Percentiles rank a stretch among this genome's conserved stretches.
These are phyloP conservation scores for Berberis thunbergii DNA, from an alignment of 164 flowering plant genomes.

Conservation along the genomic window DNA sequence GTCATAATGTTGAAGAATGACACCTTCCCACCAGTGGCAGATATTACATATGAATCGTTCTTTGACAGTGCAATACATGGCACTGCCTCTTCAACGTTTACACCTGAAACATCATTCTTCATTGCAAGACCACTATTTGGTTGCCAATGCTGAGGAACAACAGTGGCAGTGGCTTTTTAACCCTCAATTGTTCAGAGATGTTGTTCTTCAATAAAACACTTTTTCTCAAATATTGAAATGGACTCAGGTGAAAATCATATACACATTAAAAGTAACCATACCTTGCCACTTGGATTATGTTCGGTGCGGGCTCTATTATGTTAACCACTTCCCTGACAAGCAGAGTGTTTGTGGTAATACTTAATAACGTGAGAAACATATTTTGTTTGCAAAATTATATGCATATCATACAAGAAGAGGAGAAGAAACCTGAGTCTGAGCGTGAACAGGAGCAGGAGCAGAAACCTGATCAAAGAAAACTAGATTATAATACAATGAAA, in stretches of 20 bases:
- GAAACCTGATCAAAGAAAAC: too few relatives aligned
- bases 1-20: conserved; percentile 98
- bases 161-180: conserved; percentile 80
- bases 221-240: not conserved
- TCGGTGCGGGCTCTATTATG: conserved; percentile 33
- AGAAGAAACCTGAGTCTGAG: too few relatives aligned
- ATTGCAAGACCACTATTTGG: conserved; percentile 92
- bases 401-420: too few relatives aligned
- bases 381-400: too few relatives aligned
- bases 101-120: conserved; percentile 75
- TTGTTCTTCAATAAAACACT: conserved; percentile 2
- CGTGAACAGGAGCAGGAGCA: too few relatives aligned
- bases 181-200: conserved; percentile 20
- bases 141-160: conserved; percentile 91
- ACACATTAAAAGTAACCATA: conserved; percentile 12
- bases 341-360: too few relatives aligned
- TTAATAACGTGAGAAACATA: too few relatives aligned
- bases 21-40: conserved; percentile 88
- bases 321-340: conserved; percentile 61
- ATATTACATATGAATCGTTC: conserved; percentile 96
- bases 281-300: conserved; percentile 84
- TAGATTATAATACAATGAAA: too few relatives aligned
- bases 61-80: conserved; percentile 97
- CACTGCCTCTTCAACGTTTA: conserved; percentile 77
- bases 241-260: not conserved